These are phyloP conservation scores for Cytospora piceicola DNA, from an alignment of 2,329 filamentous ascomycete genomes.

Conservation along the genomic window DNA sequence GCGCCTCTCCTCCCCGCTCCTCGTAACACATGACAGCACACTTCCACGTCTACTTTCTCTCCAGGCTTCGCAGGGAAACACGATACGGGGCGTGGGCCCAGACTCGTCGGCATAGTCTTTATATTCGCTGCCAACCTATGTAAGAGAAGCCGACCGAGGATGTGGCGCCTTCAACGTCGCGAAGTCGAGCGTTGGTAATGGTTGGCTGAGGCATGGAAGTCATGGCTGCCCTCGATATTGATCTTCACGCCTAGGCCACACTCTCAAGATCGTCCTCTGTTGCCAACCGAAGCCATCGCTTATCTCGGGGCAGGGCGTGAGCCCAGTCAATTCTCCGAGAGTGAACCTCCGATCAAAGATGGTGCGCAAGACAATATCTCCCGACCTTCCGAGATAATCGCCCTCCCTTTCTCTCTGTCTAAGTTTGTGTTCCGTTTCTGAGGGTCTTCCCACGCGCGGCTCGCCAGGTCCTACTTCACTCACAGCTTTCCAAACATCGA, in stretches of 20 bases:
- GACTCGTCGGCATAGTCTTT: neutral
- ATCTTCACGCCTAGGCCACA: conserved; percentile 6
- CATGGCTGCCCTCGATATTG: conserved; percentile 16
- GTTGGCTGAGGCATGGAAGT: neutral
- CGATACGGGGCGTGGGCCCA: too few species aligned
- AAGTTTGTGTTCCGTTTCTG: neutral
- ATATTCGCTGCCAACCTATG: neutral
- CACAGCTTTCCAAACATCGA: neutral
- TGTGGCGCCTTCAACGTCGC: conserved; percentile 8
- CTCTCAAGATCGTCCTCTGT: neutral
- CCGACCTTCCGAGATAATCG: neutral
- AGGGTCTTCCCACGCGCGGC: neutral
- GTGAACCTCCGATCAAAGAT: conserved; percentile 3
- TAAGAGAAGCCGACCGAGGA: conserved; percentile 7
- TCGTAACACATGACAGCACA: conserved; percentile 1
- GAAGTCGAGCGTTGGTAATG: neutral
- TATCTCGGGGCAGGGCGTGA: neutral
- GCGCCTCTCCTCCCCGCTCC: conserved; percentile 13
- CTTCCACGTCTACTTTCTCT: neutral
- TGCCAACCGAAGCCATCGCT: conserved; percentile 27
- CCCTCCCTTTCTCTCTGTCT: neutral
- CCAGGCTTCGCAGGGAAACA: neutral
- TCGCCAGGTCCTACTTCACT: neutral
- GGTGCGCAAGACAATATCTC: neutral
- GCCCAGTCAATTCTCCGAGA: conserved; percentile 23